Percentiles rank a stretch among this genome's conserved stretches.
Conservation (phyloP, 1,284 basidiomycete genomes). For the Malassezia cuniculi region DNA sequence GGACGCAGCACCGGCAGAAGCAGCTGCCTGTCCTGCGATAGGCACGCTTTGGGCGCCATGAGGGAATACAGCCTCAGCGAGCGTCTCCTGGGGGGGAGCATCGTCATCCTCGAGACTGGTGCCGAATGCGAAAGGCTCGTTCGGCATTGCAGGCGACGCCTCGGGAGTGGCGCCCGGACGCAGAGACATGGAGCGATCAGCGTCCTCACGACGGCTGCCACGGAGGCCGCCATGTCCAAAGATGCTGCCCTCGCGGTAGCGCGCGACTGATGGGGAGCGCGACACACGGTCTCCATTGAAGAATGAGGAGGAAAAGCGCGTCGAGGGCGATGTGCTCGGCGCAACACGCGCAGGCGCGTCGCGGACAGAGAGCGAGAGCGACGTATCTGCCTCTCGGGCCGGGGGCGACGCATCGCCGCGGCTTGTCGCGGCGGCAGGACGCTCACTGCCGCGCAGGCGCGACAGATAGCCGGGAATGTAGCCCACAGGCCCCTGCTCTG, state of each 20-base stretch:
- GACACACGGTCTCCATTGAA: slow-evolving; percentile 22
- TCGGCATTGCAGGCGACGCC: background rate
- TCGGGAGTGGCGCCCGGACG: slow-evolving; percentile 4
- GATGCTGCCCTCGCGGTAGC: slow-evolving; percentile 26
- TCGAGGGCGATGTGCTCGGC: slow-evolving; percentile 19
- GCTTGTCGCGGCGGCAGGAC: slow-evolving; percentile 2
- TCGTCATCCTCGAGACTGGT: slow-evolving; percentile 13
- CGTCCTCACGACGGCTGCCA: slow-evolving; percentile 10
- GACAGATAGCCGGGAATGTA: slow-evolving; percentile 13
- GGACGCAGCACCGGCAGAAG: no score
- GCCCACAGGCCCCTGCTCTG: slow-evolving; percentile 12
- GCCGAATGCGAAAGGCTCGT: background rate
- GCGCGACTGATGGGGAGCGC: slow-evolving; percentile 14
- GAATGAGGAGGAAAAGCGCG: slow-evolving; percentile 29
- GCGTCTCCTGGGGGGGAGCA: slow-evolving; percentile 12
- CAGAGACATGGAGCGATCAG: slow-evolving; percentile 7
- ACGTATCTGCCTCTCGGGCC: slow-evolving; percentile 15
- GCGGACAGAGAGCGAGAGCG: slow-evolving; percentile 20
- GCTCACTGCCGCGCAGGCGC: slow-evolving; percentile 7
- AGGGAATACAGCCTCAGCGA: slow-evolving; percentile 8
- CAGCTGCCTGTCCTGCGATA: no score
- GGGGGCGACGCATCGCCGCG: slow-evolving; percentile 5
- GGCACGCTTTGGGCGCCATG: no score
- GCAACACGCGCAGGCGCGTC: slow-evolving; percentile 17
- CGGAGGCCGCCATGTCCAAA: slow-evolving; percentile 31